phyloP scores from a whole-genome alignment of 306 rosid species.

The Leucaena leucocephala region DNA sequence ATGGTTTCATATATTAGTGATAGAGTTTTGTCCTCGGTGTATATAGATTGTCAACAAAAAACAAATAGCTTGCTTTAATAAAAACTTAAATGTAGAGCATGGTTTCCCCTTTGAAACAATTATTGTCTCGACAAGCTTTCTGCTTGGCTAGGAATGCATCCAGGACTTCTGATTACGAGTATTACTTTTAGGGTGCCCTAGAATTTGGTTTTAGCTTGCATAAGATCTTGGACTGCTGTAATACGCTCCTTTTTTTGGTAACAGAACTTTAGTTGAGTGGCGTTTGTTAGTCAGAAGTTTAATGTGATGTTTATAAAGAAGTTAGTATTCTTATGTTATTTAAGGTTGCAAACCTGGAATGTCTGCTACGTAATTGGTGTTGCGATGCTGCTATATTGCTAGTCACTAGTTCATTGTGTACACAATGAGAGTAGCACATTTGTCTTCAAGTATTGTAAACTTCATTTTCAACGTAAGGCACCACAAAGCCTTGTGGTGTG shows the following conservation, averaged over 20 bases:
- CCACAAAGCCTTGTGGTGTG: background rate
- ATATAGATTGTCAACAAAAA: background rate
- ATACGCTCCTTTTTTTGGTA: constrained; percentile 25
- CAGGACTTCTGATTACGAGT: constrained; percentile 24
- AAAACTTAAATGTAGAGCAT: background rate
- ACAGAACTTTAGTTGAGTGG: background rate
- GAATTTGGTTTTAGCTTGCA: background rate
- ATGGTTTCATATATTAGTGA: background rate
- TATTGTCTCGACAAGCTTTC: background rate
- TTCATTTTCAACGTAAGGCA: background rate
- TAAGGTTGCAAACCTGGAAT: background rate
- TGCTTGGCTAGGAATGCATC: background rate
- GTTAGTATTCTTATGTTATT: background rate
- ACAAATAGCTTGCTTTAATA: background rate
- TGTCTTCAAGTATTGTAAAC: background rate
- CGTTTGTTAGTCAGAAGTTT: background rate
- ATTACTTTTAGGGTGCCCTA: constrained; percentile 3
- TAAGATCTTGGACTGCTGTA: background rate
- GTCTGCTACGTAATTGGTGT: background rate
- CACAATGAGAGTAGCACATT: background rate
- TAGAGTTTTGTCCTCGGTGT: background rate
- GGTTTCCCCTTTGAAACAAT: constrained; percentile 46
- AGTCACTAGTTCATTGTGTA: background rate
- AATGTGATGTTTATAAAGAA: background rate
- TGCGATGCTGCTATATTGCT: background rate